Conservation (phyloP, 2,329 filamentous ascomycete genomes). For the Pseudogymnoascus sp. region DNA sequence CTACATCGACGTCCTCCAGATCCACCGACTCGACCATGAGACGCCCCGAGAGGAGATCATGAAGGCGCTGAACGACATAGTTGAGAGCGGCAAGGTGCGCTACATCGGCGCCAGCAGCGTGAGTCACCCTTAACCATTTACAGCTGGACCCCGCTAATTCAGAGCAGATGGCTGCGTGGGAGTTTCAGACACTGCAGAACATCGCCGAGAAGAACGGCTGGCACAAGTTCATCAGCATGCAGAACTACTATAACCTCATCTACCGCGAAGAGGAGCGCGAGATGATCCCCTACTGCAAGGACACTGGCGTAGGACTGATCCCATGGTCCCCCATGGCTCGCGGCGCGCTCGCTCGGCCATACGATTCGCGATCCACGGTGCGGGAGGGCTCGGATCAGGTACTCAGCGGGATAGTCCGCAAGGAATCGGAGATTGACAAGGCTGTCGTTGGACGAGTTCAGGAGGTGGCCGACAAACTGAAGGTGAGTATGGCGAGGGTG, state of each 20-base stretch:
- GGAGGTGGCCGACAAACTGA: constrained; percentile 50
- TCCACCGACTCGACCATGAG: constrained; percentile 50
- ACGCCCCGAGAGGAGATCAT: constrained; percentile 47
- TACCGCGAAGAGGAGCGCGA: constrained; percentile 55
- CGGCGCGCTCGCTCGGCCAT: constrained; percentile 31
- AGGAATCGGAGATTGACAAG: constrained; percentile 28
- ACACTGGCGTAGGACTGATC: constrained; percentile 33
- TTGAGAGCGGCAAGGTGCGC: constrained; percentile 36
- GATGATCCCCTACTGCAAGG: constrained; percentile 33
- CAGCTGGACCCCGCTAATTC: constrained; percentile 40
- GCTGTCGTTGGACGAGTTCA: constrained; percentile 40
- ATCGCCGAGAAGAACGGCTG: constrained; percentile 51
- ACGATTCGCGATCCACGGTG: constrained; percentile 18
- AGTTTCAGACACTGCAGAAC: constrained; percentile 50
- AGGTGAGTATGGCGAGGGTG: constrained; percentile 52
- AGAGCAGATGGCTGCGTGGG: constrained; percentile 44
- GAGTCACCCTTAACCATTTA: constrained; percentile 45
- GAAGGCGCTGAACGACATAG: constrained; percentile 44
- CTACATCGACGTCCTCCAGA: constrained; percentile 49
- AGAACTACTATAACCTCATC: constrained; percentile 51
- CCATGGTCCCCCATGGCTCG: constrained; percentile 36
- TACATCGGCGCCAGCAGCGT: constrained; percentile 29
- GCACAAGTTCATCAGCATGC: constrained; percentile 57
- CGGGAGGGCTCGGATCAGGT: constrained; percentile 23
- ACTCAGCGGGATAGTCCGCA: constrained; percentile 20